Evolutionary conservation across 805 yeast genomes (phyloP).

Genomic region (Saturnispora ahearnii): DNA sequence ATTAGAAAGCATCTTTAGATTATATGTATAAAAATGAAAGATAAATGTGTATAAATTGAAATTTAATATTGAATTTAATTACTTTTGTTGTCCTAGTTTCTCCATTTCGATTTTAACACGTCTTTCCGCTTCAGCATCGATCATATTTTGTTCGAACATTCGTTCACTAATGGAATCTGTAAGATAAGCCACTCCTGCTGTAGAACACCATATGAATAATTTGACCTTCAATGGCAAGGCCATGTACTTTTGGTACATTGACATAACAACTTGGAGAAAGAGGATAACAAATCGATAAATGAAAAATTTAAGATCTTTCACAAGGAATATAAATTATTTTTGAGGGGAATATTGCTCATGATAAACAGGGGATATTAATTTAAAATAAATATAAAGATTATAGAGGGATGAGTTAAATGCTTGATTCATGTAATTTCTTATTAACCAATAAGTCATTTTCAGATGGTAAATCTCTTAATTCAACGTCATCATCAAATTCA

Average conservation of each 20-base stretch:
- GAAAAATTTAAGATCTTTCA: too few species aligned
- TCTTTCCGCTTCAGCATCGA: conserved; percentile 26
- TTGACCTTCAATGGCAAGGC: conserved; percentile 23
- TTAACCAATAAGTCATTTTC: conserved; percentile 3
- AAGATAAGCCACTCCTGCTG: conserved; percentile 24
- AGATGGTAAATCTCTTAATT: conserved; percentile 1
- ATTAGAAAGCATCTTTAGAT: conserved; percentile 34
- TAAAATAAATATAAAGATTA: neutral
- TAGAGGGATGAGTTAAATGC: neutral
- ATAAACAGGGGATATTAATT: neutral
- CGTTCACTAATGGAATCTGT: conserved; percentile 25
- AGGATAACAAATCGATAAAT: too few species aligned
- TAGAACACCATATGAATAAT: conserved; percentile 25
- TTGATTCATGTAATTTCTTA: neutral
- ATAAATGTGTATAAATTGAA: neutral
- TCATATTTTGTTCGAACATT: conserved; percentile 25
- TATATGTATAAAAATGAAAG: neutral
- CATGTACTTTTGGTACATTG: conserved; percentile 16
- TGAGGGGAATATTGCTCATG: neutral
- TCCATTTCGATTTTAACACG: conserved; percentile 23
- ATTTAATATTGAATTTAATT: neutral
- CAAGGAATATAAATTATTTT: too few species aligned
- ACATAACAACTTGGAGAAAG: neutral
- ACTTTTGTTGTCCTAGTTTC: neutral
- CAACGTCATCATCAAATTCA: conserved; percentile 10